Evolutionary conservation across 192 early-diverging fungal genomes (phyloP).

Genomic region (Backusella tarrabulga): DNA sequence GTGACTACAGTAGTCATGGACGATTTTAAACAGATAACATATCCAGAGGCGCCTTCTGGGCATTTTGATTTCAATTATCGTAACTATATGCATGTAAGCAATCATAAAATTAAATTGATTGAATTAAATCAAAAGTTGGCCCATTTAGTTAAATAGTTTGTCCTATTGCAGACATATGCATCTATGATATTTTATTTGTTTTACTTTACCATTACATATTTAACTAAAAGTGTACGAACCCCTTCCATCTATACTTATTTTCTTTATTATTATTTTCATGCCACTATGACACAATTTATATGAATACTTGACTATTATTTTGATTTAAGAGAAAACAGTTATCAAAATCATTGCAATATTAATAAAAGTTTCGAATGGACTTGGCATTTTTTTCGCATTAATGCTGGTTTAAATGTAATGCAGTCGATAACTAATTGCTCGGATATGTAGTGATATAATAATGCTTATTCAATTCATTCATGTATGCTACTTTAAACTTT

Average conservation of each 20-base stretch:
- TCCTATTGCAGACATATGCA: background rate
- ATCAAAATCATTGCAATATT: no score
- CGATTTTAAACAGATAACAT: background rate
- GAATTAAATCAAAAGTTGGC: background rate
- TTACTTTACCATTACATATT: background rate
- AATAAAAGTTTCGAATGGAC: no score
- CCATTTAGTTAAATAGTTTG: background rate
- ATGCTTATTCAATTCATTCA: background rate
- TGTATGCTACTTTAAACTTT: background rate
- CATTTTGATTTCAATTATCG: background rate
- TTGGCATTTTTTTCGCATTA: no score
- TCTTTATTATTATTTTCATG: background rate
- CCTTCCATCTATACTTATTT: background rate
- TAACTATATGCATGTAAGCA: background rate
- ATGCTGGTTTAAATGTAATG: no score
- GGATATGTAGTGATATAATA: background rate
- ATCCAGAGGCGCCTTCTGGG: background rate
- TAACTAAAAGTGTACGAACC: background rate
- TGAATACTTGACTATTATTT: background rate
- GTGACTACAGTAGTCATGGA: background rate
- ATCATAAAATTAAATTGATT: background rate
- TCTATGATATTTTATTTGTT: background rate
- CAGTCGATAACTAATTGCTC: background rate
- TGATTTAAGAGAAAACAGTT: no score
- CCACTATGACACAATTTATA: background rate